phyloP scores from a whole-genome alignment of 202 grass and related monocot species.

The Panicum virgatum region DNA sequence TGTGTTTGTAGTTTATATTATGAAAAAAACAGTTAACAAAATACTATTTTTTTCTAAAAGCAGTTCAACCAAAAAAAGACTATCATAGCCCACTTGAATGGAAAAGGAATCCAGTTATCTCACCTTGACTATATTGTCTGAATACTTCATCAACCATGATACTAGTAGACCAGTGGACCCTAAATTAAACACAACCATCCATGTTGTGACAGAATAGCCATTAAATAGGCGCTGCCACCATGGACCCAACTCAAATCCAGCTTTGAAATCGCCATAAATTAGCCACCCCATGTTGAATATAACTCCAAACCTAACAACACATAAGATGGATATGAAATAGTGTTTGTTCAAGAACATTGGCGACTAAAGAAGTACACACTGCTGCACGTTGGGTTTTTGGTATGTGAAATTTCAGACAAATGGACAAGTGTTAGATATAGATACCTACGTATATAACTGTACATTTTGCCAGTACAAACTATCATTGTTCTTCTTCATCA shows the following conservation, averaged over 20 bases:
- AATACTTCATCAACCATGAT: constrained; percentile 99
- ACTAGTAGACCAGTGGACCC: constrained; percentile 93
- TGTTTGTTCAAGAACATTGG: constrained; percentile 15
- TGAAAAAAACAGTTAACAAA: background rate
- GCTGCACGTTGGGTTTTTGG: background rate
- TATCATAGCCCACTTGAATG: background rate
- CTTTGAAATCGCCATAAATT: constrained; percentile 75
- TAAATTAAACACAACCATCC: constrained; percentile 95
- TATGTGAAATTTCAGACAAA: constrained; percentile 16
- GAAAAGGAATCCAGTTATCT: background rate
- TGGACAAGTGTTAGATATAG: constrained; percentile 37
- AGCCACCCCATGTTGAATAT: constrained; percentile 94
- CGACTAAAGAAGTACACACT: background rate
- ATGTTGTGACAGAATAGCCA: constrained; percentile 88
- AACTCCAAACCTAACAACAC: constrained; percentile 72
- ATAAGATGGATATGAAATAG: constrained; percentile 34
- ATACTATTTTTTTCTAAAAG: background rate
- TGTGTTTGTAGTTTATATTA: background rate
- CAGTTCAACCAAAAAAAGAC: background rate
- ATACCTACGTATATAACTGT: constrained; percentile 92
- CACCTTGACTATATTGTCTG: constrained; percentile 98
- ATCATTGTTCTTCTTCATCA: constrained; percentile 99
- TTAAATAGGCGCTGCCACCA: constrained; percentile 93
- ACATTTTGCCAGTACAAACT: constrained; percentile 97
- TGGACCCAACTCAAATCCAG: constrained; percentile 79